A percentile compares a stretch with the other conserved stretches of the same genome.
Evolutionary conservation across 108 stramenopile genomes (phyloP).

Genomic region (Craspedostauros australis): DNA sequence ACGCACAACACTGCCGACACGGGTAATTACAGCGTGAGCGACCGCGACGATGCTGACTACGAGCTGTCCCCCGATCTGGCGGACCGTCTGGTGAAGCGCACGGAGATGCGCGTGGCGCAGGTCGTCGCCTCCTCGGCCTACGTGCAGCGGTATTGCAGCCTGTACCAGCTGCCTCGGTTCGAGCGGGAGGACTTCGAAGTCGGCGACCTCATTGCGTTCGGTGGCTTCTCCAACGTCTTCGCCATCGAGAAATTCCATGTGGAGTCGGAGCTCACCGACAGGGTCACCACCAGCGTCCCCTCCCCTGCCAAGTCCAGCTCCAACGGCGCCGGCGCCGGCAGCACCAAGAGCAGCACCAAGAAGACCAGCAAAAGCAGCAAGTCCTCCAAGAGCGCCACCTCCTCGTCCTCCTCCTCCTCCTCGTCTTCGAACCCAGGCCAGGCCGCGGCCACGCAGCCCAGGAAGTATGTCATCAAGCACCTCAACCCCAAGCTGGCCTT

Average conservation of each 20-base stretch:
- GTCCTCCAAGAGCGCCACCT: too few relatives aligned
- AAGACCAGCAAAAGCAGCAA: too few relatives aligned
- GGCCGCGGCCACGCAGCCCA: neutral
- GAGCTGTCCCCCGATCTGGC: conserved; percentile 34
- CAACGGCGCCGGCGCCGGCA: neutral
- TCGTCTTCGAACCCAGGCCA: neutral
- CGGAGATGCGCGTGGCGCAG: conserved; percentile 43
- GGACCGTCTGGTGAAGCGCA: conserved; percentile 40
- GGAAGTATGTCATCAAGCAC: conserved; percentile 57
- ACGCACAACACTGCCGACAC: conserved; percentile 26
- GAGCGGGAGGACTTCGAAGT: conserved; percentile 38
- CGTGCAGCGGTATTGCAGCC: conserved; percentile 32
- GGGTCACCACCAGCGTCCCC: too few relatives aligned
- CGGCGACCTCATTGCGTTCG: conserved; percentile 47
- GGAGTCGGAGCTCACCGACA: conserved; percentile 21
- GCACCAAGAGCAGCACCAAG: neutral
- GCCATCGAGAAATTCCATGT: conserved; percentile 18
- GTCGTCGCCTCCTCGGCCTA: conserved; percentile 32
- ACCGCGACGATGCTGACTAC: conserved; percentile 27
- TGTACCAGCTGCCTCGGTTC: conserved; percentile 40
- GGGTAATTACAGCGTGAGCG: conserved; percentile 16
- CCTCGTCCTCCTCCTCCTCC: too few relatives aligned
- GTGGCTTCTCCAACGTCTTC: conserved; percentile 46
- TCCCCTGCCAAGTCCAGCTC: neutral
- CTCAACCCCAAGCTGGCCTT: conserved; percentile 51